Evolutionary conservation across 139 green algal species (phyloP).

Genomic region (Coccomyxa sp.): DNA sequence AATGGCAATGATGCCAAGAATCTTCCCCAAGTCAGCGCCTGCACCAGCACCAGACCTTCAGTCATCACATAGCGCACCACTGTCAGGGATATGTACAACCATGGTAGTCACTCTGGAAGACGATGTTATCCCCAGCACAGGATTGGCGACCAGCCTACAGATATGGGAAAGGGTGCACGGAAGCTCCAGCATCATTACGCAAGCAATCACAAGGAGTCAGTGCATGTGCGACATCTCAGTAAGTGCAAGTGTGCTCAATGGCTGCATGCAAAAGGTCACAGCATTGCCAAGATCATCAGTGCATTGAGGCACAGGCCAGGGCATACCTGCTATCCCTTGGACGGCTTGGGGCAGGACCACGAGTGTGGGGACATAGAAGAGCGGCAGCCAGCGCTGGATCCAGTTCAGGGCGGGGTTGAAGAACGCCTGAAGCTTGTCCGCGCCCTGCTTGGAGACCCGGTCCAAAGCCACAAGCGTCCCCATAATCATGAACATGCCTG

Average conservation of each 20-base stretch:
- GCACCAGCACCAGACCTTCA: not conserved
- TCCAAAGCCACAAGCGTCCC: not conserved
- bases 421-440: constrained; percentile 28
- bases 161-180: too few species aligned
- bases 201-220: too few species aligned
- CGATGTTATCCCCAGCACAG: too few species aligned
- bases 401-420: constrained; percentile 72
- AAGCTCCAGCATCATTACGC: too few species aligned
- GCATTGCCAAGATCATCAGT: too few species aligned
- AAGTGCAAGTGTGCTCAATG: not conserved
- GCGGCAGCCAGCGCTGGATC: constrained; percentile 80
- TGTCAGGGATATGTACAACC: too few species aligned
- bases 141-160: too few species aligned
- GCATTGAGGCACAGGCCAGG: not conserved
- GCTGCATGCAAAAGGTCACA: not conserved
- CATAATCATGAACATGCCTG: constrained; percentile 33
- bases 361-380: constrained; percentile 88
- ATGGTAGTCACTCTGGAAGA: too few species aligned
- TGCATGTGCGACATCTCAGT: too few species aligned
- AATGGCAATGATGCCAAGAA: constrained; percentile 37
- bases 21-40: constrained; percentile 41
- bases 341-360: constrained; percentile 75
- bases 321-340: constrained; percentile 48
- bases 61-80: too few species aligned
- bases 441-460: not conserved